phyloP scores from a whole-genome alignment of 805 yeast species.

The Barnettozyma siamensis region DNA sequence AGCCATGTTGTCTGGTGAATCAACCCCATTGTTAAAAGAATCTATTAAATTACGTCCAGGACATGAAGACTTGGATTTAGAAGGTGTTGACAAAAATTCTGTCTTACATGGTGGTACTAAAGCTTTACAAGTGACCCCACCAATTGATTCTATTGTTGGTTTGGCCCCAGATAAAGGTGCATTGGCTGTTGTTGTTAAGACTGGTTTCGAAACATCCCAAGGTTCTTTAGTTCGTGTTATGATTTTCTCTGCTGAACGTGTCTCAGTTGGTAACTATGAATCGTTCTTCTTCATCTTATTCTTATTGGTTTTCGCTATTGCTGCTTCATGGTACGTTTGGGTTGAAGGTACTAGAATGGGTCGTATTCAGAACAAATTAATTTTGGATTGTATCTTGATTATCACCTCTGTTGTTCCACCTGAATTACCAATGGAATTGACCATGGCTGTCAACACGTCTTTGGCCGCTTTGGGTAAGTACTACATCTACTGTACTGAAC shows the following conservation, averaged over 20 bases:
- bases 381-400: conserved; percentile 91
- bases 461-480: conserved; percentile 81
- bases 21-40: conserved; percentile 93
- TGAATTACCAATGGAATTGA: conserved; percentile 97
- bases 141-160: conserved; percentile 42
- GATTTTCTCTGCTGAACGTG: conserved; percentile 95
- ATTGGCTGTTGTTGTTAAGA: conserved; percentile 79
- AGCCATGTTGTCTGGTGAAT: conserved; percentile 98
- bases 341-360: conserved; percentile 95
- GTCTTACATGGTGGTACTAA: conserved; percentile 93
- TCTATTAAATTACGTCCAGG: conserved; percentile 79
- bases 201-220: conserved; percentile 98
- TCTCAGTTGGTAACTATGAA: conserved; percentile 92
- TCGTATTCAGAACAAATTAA: conserved; percentile 87
- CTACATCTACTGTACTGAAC: conserved; percentile 95
- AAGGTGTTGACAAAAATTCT: conserved; percentile 85
- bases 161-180: conserved; percentile 87
- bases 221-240: conserved; percentile 96
- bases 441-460: conserved; percentile 95
- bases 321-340: conserved; percentile 98
- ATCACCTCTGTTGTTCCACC: conserved; percentile 98
- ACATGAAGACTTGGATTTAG: conserved; percentile 60
- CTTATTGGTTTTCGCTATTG: conserved; percentile 83
- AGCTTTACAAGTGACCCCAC: conserved; percentile 82
- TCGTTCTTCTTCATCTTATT: conserved; percentile 89